Conservation (phyloP, 1,139 yeast genomes). For the Hansenula lynferdii region DNA sequence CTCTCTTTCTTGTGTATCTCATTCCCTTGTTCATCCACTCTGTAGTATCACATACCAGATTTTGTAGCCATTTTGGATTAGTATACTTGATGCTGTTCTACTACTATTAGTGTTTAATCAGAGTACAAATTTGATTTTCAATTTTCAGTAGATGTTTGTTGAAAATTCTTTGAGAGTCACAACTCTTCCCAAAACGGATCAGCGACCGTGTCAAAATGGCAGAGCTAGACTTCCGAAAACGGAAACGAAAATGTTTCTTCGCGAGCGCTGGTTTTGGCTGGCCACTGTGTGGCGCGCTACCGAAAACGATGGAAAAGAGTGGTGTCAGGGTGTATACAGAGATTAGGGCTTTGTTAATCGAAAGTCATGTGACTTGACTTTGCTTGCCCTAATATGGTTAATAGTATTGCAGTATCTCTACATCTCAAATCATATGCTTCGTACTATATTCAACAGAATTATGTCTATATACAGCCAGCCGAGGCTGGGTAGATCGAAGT, state of each 20-base stretch:
- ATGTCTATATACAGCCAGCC: conserved; percentile 3
- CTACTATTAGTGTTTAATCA: conserved; percentile 1
- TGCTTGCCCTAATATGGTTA: not conserved
- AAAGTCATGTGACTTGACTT: not conserved
- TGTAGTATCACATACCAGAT: conserved; percentile 31
- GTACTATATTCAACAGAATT: not conserved
- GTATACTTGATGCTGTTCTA: conserved; percentile 7
- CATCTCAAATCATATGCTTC: not conserved
- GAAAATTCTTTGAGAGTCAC: conserved; percentile 1
- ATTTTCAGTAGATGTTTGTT: conserved; percentile 2
- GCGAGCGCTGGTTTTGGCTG: not conserved
- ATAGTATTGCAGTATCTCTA: not conserved
- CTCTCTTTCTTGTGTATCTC: no score
- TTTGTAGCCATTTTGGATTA: conserved; percentile 36
- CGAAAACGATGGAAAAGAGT: not conserved
- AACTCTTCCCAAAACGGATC: no score
- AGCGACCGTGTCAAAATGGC: not conserved
- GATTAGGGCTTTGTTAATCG: not conserved
- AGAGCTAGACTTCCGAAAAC: conserved; percentile 3
- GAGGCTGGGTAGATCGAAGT: no score
- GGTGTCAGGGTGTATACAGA: not conserved
- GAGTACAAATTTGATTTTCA: conserved; percentile 5
- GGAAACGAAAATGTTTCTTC: not conserved
- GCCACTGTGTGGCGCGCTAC: not conserved
- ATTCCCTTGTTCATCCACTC: not conserved